These are phyloP conservation scores for Tetrastigma voinierianum DNA, from an alignment of 164 flowering plant genomes.

Conservation along the genomic window DNA sequence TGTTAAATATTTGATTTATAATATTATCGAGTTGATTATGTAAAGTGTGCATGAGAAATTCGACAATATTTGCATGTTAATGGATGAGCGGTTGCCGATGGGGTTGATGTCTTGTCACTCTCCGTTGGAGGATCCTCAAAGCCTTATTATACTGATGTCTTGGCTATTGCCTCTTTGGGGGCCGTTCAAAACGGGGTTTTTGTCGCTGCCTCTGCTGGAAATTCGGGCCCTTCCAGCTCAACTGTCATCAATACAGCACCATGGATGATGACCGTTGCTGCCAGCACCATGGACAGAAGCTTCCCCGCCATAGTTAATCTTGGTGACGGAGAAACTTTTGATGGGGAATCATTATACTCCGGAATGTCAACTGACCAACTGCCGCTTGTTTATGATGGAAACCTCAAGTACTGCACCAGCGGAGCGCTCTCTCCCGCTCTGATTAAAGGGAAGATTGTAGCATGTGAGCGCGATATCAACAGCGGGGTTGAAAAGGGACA, in stretches of 20 bases:
- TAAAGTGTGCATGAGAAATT: too few relatives aligned
- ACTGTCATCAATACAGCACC: constrained; percentile 63
- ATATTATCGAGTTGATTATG: too few relatives aligned
- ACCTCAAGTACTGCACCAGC: constrained; percentile 38
- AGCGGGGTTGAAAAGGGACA: constrained; percentile 48
- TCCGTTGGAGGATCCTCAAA: constrained; percentile 53
- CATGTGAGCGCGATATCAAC: constrained; percentile 52
- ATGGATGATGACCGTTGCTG: constrained; percentile 79
- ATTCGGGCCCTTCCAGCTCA: constrained; percentile 46
- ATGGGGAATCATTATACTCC: constrained; percentile 55
- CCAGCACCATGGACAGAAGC: constrained; percentile 59
- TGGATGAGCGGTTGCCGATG: constrained; percentile 74
- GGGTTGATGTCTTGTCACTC: constrained; percentile 73
- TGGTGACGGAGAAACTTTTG: constrained; percentile 45
- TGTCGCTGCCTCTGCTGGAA: constrained; percentile 67
- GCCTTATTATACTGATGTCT: constrained; percentile 47
- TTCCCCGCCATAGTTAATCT: constrained; percentile 58
- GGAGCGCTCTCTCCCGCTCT: constrained; percentile 42
- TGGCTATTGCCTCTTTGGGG: constrained; percentile 59
- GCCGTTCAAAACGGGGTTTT: constrained; percentile 55
- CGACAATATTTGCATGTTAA: too few relatives aligned
- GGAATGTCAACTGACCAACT: constrained; percentile 36
- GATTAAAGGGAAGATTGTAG: constrained; percentile 65
- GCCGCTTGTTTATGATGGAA: constrained; percentile 46
- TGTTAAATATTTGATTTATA: too few relatives aligned